Conservation (phyloP, 139 green algal genomes). For the Desmodesmus armatus region DNA sequence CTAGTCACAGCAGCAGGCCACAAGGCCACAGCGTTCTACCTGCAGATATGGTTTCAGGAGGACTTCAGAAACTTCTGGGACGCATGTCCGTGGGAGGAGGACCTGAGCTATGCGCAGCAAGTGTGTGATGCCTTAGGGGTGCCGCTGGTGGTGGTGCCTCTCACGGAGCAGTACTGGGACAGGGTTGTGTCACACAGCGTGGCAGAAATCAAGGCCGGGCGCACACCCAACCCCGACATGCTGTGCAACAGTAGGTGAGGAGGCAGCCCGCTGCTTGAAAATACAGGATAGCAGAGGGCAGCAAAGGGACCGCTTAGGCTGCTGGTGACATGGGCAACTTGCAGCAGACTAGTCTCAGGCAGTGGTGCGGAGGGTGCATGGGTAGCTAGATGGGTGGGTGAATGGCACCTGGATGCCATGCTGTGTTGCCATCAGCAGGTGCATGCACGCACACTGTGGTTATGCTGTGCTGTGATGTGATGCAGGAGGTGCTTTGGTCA, state of each 20-base stretch:
- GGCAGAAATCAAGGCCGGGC: conserved; percentile 84
- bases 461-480: too few species aligned
- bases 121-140: conserved; percentile 81
- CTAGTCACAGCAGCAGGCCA: conserved; percentile 89
- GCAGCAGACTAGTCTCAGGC: too few species aligned
- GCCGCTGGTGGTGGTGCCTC: conserved; percentile 83
- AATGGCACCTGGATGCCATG: too few species aligned
- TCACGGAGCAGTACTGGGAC: conserved; percentile 92
- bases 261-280: too few species aligned
- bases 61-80: conserved; percentile 98
- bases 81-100: conserved; percentile 97
- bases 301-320: too few species aligned
- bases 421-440: too few species aligned
- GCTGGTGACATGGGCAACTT: too few species aligned
- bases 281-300: too few species aligned
- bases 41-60: conserved; percentile 95
- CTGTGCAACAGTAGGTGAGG: conserved; percentile 91
- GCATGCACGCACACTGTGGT: too few species aligned
- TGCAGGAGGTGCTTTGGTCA: too few species aligned
- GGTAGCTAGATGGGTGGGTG: too few species aligned
- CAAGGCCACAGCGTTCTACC: conserved; percentile 87
- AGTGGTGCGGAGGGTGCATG: too few species aligned
- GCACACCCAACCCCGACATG: conserved; percentile 98
- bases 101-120: conserved; percentile 89
- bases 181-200: conserved; percentile 90